Base-by-base conservation (phyloP, 352 stramenopile genomes). In the Pythium sukuiense region DNA sequence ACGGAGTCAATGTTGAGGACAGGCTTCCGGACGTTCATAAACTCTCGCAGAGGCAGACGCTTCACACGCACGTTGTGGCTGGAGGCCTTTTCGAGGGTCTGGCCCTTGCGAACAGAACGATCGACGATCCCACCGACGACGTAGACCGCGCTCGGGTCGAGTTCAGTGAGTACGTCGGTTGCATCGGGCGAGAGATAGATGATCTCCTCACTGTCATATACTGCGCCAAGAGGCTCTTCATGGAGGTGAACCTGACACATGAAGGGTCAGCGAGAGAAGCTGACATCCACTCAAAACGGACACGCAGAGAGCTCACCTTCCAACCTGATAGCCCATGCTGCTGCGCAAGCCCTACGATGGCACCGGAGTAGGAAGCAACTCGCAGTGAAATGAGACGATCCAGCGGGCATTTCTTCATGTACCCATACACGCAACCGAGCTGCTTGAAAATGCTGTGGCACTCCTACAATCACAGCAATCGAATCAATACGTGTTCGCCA, bases 121-220 rank as follows among this genome's bases (percentile, higher is more conserved):
- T 97, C 89, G 29, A 93, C 83, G 57, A 97, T 94, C 27, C 85
- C 89, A 29, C 87, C 87, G 43, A 97, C 69, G 43, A 96, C 76
- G 66, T 97, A 96, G 9, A 92, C 76, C 8, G 53, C 69, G 16
- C 56, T 39, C 20, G 73, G 67, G 58, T 93, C 72, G 6, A 97
- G 37, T 4, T 69, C 48, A 1, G 71, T 45, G 0, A 97, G 76
- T 6, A 90, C 72, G 24, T 90, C 77, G 0, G 80, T 64, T n/a
- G 87, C 85, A 59, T 97, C 90, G 5, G 90, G 89, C 0, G 87
- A 95, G 18, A 97, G 61, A 55, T 96, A 95, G 8, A 97, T 65
- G 33, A 96, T 63, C 37, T 88, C 52, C 7, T 80, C 27, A n/a
- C 59, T 27, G 4, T 54, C 14, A 39, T 92, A 93, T 18, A 91